Evolutionary conservation across 2,329 filamentous ascomycete genomes (phyloP), one percentile per base, ranked within the genome.

Genomic region (Alternaria gansuensis): DNA sequence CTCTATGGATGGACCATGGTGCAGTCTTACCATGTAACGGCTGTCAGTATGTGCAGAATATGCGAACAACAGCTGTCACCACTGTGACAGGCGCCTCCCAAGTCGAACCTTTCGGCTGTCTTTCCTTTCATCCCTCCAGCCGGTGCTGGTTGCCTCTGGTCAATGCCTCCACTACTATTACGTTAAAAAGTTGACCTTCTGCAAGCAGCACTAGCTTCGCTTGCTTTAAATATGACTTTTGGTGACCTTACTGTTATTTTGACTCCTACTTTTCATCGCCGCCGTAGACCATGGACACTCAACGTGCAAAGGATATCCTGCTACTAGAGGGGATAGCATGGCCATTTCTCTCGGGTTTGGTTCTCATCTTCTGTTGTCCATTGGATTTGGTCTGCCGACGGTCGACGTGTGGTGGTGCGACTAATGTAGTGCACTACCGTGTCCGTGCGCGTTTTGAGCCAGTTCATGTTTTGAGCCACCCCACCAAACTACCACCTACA

Each of bases 341-440:
- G 21, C 36, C 21, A 33, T 33, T 37, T 36, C 37, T 29, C 14
- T 33, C 13, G 29, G 34, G 14, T 34, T 33, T 36, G 37, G 10
- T 23, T 36, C 28, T 36, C 39, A n/a, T 33, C 26, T 24, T 51
- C 39, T 41, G 17, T 51, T 43, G 28, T 41, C 37, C 37, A 23
- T 43, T 28, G 17, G 36, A 43, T n/a, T 24, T 23, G 33, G 31
- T 28, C 37, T 33, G 13, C 49, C 23, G 31, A 51, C 13, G 21
- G 36, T 17, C 39, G 21, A 57, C 23, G 48, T 45, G 39, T 44
- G 26, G 34, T 46, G 13, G 29, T 45, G 33, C 39, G 33, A 52
- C 33, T 46, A 14, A 26, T 45, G 49, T 13, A 45, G 34, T 26
- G 21, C 17, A 44, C 26, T 45, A 17, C 17, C 17, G 17, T n/a